Base-by-base conservation (phyloP, 176 grass and related monocot species). In the Chloris gayana region DNA sequence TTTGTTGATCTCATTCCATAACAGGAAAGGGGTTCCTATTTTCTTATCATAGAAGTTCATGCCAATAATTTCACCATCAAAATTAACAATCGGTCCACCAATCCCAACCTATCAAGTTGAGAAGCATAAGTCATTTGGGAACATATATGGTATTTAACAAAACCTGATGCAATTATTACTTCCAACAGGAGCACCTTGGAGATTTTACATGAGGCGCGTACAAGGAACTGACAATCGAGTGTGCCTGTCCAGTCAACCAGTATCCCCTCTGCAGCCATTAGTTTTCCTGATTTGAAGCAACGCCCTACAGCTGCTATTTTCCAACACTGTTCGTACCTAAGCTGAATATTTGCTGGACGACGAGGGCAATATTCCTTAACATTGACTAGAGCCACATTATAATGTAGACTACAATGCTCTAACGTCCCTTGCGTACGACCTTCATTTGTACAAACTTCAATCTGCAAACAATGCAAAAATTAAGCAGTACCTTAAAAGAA, bases 101-200 rank as follows among this genome's bases (percentile, higher is more conserved):
- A 83, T 83, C 56, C 66, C 83, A 64, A 21, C 82, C 82, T 84
- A 84, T 3, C 27, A 59, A 84, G 22, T 21, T 64, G 1, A 60
- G 21, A 11, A 34, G 6, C n/a, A n/a, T n/a, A 62, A 41, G 42
- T 49, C 21, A 72, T 45, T 64, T 64, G 1, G 33, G 9, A 65
- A 42, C 19, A 56, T 1, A 70, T 21, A 29, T 63, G 3, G n/a
- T 26, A 70, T 1, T 33, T 22, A 13, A 18, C 17, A 41, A 1
- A 61, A n/a, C 46, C 69, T 32, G 26, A 50, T 50, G 44, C 25
- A 31, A 72, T 8, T 50, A 31, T 72, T 49, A 72, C 15, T 50
- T 15, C 31, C 6, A 65, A 9, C 31, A 65, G 63, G 7, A 65
- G 17, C 32, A 72, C 70, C 70, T 51, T 73, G 2, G 46, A 33